phyloP scores from a whole-genome alignment of 2,329 filamentous ascomycete genomes.

The Fusarium penzigii region DNA sequence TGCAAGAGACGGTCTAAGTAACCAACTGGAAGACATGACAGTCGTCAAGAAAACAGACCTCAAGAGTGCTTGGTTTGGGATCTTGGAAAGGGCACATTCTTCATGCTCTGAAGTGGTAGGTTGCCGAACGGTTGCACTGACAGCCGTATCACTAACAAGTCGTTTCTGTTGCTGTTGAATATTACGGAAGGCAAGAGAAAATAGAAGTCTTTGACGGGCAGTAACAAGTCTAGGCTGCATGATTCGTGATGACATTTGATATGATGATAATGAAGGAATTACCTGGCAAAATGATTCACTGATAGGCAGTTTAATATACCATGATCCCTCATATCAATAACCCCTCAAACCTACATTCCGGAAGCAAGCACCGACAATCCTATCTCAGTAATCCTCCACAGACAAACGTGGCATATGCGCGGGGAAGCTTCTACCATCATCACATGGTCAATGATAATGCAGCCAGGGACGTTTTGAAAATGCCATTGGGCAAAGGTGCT shows the following conservation, averaged over 20 bases:
- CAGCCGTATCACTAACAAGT: slow-evolving; percentile 6
- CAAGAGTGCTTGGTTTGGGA: slow-evolving; percentile 23
- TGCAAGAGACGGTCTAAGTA: slow-evolving; percentile 27
- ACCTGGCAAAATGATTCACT: background rate
- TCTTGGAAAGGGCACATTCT: slow-evolving; percentile 16
- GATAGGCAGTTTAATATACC: background rate
- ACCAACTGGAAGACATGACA: slow-evolving; percentile 27
- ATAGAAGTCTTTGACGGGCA: background rate
- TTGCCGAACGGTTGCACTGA: slow-evolving; percentile 9
- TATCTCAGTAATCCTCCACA: slow-evolving; percentile 7
- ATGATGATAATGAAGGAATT: background rate
- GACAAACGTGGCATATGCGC: slow-evolving; percentile 10
- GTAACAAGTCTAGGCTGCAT: slow-evolving; percentile 7
- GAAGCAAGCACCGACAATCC: slow-evolving; percentile 5
- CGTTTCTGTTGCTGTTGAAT: background rate
- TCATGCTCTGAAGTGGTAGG: background rate
- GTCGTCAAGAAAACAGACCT: slow-evolving; percentile 30
- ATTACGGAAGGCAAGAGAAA: background rate
- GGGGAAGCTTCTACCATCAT: slow-evolving; percentile 3
- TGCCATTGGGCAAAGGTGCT: background rate
- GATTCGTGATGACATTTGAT: background rate
- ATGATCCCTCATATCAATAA: background rate
- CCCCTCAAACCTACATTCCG: background rate
- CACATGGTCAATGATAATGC: slow-evolving; percentile 14
- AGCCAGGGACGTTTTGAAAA: slow-evolving; percentile 1